Base-by-base conservation (phyloP, 176 grass and related monocot species). In the Aegilops umbellulata region DNA sequence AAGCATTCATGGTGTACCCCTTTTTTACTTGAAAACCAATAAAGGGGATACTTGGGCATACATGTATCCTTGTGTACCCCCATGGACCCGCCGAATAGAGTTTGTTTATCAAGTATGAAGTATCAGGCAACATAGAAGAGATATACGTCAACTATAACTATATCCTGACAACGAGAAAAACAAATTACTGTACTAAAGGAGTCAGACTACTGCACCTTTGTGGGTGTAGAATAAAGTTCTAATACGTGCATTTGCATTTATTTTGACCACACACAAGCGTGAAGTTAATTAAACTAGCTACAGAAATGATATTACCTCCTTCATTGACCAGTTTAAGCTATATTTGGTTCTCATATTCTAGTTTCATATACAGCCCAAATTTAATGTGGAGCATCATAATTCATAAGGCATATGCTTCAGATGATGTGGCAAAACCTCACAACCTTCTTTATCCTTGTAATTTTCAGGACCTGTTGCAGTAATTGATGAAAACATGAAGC, bases 401-500 rank as follows among this genome's bases (percentile, higher is more conserved):
- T 60, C 22, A 76, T 60, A 55, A 57, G n/a, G 5, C 27, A 70
- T 35, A 75, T 53, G 72, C 49, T 77, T 80, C 31, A 30, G 17
- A 83, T 24, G 3, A 32, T 39, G 42, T 25, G 66, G 32, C 14
- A 36, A 83, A 72, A 83, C 42, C 74, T 73, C 24, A 68, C 27
- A 66, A n/a, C 30, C 29, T 75, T 9, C 19, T 66, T 70, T 42
- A 15, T 79, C 32, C 58, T 51, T 53, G 38, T 86, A 80, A 80
- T 77, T 86, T 97, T 61, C 86, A 97, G 95, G 92, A 73, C 91
- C 95, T 85, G 94, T 94, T 94, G 25, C 78, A 53, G 90, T 94
- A 83, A 93, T 97, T 81, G 68, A 91, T 88, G 77, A 91, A 78
- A 90, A 94, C 90, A 84, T 94, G 90, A 89, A 91, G 87, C 63